Evolutionary conservation across 805 yeast species (phyloP).

Genomic region (Jamesozyma spencerorum): DNA sequence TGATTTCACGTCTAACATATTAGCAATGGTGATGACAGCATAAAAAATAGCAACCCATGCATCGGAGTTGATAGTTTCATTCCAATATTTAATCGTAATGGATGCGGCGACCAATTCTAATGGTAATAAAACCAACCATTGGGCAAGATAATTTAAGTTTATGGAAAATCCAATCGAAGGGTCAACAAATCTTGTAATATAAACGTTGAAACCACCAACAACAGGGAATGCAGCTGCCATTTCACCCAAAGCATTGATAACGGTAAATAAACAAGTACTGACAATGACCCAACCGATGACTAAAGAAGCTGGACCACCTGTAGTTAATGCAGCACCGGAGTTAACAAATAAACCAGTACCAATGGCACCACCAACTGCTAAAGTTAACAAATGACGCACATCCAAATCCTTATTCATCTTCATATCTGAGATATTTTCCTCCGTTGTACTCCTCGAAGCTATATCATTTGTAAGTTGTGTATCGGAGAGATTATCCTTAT

Average conservation of each 20-base stretch:
- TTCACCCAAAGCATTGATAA: conserved; percentile 47
- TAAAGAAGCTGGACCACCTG: conserved; percentile 59
- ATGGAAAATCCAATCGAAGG: conserved; percentile 49
- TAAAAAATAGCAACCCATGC: conserved; percentile 54
- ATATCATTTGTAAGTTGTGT: conserved; percentile 2
- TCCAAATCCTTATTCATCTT: conserved; percentile 20
- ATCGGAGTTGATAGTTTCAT: conserved; percentile 39
- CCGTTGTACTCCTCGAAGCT: conserved; percentile 2
- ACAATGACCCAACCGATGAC: conserved; percentile 47
- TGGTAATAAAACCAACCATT: conserved; percentile 50
- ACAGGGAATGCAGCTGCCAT: conserved; percentile 45
- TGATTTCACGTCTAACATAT: conserved; percentile 44
- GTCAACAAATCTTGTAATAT: conserved; percentile 43
- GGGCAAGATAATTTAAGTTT: conserved; percentile 44
- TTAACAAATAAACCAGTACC: conserved; percentile 66
- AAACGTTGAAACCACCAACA: conserved; percentile 44
- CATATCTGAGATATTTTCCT: conserved; percentile 11
- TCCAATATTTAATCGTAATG: conserved; percentile 50
- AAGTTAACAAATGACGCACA: conserved; percentile 47
- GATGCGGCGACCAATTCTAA: conserved; percentile 53
- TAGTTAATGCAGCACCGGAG: conserved; percentile 47
- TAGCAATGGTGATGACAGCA: conserved; percentile 38
- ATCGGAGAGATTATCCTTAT: too few relatives aligned
- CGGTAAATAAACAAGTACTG: conserved; percentile 51
- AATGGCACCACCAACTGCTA: conserved; percentile 59